These are phyloP conservation scores for Xylariaceae sp. DNA, from an alignment of 2,329 filamentous ascomycete species.

Conservation along the genomic window DNA sequence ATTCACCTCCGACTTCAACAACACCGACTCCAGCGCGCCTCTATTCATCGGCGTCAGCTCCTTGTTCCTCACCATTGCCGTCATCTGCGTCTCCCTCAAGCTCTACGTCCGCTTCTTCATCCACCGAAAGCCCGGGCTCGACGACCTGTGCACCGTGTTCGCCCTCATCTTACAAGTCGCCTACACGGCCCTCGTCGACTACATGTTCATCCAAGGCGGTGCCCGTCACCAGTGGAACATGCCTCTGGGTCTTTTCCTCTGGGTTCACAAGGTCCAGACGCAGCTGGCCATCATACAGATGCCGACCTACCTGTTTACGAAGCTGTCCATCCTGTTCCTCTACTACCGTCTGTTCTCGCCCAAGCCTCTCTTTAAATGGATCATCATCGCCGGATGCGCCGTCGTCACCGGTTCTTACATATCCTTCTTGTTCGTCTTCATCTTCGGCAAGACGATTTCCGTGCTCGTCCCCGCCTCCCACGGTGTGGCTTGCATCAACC, in stretches of 20 bases:
- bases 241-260: neutral
- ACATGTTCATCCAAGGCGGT: neutral
- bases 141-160: neutral
- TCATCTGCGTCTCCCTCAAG: neutral
- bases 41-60: neutral
- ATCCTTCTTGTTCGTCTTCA: neutral
- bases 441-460: neutral
- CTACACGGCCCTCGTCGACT: neutral
- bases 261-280: neutral
- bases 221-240: neutral
- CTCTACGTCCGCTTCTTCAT: neutral
- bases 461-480: neutral
- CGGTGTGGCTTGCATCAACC: neutral
- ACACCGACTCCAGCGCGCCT: neutral
- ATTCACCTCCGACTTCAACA: neutral
- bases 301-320: neutral
- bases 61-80: neutral
- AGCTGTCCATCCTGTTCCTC: neutral
- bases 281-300: neutral
- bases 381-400: neutral
- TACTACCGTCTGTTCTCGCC: neutral
- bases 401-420: neutral
- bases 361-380: neutral
- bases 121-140: neutral
- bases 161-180: neutral